A percentile compares a stretch with the other conserved stretches of the same genome.
Conservation (phyloP, 2,329 filamentous ascomycete species). For the Xylogone sp. region DNA sequence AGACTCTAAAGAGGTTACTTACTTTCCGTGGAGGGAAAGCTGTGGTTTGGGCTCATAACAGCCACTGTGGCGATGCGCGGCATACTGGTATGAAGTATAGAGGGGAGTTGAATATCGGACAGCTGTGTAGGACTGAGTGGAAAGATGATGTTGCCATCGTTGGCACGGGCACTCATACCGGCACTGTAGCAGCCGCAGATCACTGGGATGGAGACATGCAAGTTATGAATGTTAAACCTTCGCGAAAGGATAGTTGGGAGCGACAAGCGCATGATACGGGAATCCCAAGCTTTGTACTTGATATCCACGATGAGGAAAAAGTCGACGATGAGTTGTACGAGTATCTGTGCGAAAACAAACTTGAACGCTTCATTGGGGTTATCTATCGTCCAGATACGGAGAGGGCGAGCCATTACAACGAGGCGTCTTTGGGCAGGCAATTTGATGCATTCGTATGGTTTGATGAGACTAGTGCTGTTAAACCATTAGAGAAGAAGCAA, state of each 20-base stretch:
- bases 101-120: slow-evolving; percentile 47
- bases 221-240: slow-evolving; percentile 44
- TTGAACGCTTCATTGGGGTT: slow-evolving; percentile 51
- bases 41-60: slow-evolving; percentile 52
- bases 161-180: slow-evolving; percentile 45
- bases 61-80: slow-evolving; percentile 50
- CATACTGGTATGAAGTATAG: slow-evolving; percentile 44
- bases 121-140: slow-evolving; percentile 44
- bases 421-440: slow-evolving; percentile 2
- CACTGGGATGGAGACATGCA: slow-evolving; percentile 48
- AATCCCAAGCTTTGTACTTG: slow-evolving; percentile 40
- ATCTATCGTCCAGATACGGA: slow-evolving; percentile 35
- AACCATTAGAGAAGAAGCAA: slow-evolving; percentile 4
- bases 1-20: slow-evolving; percentile 40
- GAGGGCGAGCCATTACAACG: background rate
- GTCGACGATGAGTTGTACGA: slow-evolving; percentile 32
- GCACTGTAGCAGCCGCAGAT: slow-evolving; percentile 48
- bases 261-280: slow-evolving; percentile 42
- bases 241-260: slow-evolving; percentile 44
- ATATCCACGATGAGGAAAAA: slow-evolving; percentile 34
- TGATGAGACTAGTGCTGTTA: slow-evolving; percentile 4
- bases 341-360: slow-evolving; percentile 32
- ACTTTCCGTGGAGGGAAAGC: slow-evolving; percentile 39
- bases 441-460: slow-evolving; percentile 8
- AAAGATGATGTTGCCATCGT: slow-evolving; percentile 37